A percentile compares a stretch with the other conserved stretches of the same genome.
phyloP scores from a whole-genome alignment of 352 stramenopile genomes.

The Phytophthora chlamydospora region DNA sequence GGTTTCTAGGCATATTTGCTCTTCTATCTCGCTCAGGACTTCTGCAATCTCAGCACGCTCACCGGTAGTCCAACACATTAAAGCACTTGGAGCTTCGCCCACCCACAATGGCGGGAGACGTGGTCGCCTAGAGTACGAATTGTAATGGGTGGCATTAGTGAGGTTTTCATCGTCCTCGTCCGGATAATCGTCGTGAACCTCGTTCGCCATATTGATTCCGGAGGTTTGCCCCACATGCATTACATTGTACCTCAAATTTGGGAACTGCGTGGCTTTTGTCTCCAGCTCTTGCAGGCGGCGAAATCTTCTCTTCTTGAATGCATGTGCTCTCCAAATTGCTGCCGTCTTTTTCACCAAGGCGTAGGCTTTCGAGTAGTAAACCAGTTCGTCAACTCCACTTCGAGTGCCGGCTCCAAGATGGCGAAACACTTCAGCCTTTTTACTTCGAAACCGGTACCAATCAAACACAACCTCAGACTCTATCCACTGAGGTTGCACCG shows the following conservation, averaged over 20 bases:
- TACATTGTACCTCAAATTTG: slow-evolving; percentile 33
- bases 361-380: slow-evolving; percentile 57
- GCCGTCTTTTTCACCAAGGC: slow-evolving; percentile 56
- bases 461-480: slow-evolving; percentile 29
- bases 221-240: slow-evolving; percentile 28
- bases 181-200: slow-evolving; percentile 5
- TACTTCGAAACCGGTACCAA: slow-evolving; percentile 36
- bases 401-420: background rate
- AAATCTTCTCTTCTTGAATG: slow-evolving; percentile 23
- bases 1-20: slow-evolving; percentile 31
- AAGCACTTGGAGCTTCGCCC: slow-evolving; percentile 29
- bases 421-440: slow-evolving; percentile 30
- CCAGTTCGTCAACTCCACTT: slow-evolving; percentile 37
- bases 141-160: slow-evolving; percentile 8
- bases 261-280: slow-evolving; percentile 23
- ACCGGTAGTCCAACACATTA: slow-evolving; percentile 32
- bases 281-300: slow-evolving; percentile 22
- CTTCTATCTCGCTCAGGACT: slow-evolving; percentile 29
- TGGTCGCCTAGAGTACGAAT: slow-evolving; percentile 19
- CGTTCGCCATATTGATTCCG: slow-evolving; percentile 16
- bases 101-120: slow-evolving; percentile 29
- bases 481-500: slow-evolving; percentile 30
- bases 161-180: slow-evolving; percentile 32
- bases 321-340: slow-evolving; percentile 47
- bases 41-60: slow-evolving; percentile 19